Base-by-base conservation (phyloP, 139 green algal genomes). In the Dunaliella primolecta region DNA sequence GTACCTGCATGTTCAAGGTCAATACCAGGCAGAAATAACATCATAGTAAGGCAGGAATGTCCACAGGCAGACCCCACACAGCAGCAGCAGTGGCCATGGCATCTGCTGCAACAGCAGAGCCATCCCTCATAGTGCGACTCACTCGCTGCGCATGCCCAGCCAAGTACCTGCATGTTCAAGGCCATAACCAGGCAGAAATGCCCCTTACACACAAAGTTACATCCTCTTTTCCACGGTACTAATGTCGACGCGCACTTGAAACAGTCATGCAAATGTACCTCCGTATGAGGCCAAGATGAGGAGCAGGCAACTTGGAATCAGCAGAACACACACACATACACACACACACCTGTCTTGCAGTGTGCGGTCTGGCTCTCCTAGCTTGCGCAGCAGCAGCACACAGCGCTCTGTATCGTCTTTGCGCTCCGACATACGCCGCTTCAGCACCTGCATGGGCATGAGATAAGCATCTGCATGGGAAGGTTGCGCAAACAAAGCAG, bases 321-420 rank as follows among this genome's bases (percentile, higher is more conserved):
- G n/a, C n/a, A n/a, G n/a, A n/a, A 31, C 30, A 23, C 82, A 85
- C 25, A 70, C 31, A 31, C 80, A 74, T 23, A 29, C 36, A 83
- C 38, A 74, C 84, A n/a, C 71, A 7, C 27, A 31, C 72, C 84
- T 20, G 64, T 94, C 94, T 92, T 95, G 93, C 88, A 97, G 89
- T 35, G 90, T 92, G 81, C 95, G 94, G 20, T 93, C 92, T 23
- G 92, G 89, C 81, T 95, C 93, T 1, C 93, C 94, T 34, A 98
- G 89, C 85, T 94, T 93, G 24, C 93, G 84, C 82, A 98, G 89
- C 89, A 96, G 90, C 84, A 93, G 86, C 74, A 98, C 94, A 82
- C 86, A 92, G 76, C 95, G 92, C 34, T 93, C 93, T 2, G 92
- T 90, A 75, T 94, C 88, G 76, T 93, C 93, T 33, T 94, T 90